A percentile compares a stretch with the other conserved stretches of the same genome.
Evolutionary conservation across 2,329 filamentous ascomycete species (phyloP).

Genomic region (Hortaea sp.): DNA sequence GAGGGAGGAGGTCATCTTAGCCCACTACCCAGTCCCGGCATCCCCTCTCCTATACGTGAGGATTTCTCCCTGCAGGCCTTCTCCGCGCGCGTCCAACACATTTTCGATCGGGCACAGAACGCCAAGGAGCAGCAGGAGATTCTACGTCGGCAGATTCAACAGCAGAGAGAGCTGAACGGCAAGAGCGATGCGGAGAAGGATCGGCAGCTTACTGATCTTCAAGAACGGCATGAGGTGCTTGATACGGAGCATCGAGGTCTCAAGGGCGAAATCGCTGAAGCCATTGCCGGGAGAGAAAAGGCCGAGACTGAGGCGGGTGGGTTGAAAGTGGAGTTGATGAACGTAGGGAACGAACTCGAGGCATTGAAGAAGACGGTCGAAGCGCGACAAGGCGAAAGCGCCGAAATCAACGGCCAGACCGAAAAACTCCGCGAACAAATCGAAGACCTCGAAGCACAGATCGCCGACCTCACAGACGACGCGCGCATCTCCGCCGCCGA

Average conservation of each 20-base stretch:
- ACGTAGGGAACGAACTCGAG: conserved; percentile 30
- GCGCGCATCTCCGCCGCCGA: conserved; percentile 25
- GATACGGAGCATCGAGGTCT: conserved; percentile 8
- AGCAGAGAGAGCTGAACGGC: conserved; percentile 85
- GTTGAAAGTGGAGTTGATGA: conserved; percentile 29
- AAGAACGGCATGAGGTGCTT: conserved; percentile 19
- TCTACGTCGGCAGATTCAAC: conserved; percentile 83
- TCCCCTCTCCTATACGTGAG: conserved; percentile 23
- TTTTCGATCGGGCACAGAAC: conserved; percentile 66
- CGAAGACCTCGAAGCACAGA: conserved; percentile 23
- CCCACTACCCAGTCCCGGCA: conserved; percentile 12
- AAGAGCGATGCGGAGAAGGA: conserved; percentile 59
- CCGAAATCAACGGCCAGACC: conserved; percentile 13
- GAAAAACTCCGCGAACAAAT: conserved; percentile 20
- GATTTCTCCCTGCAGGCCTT: conserved; percentile 67
- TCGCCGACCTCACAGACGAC: conserved; percentile 21
- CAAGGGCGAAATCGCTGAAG: conserved; percentile 21
- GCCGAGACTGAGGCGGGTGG: conserved; percentile 21
- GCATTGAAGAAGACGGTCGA: conserved; percentile 20
- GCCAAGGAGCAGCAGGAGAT: conserved; percentile 83
- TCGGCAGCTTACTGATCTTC: conserved; percentile 20
- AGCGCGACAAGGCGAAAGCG: conserved; percentile 19
- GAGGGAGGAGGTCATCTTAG: conserved; percentile 7
- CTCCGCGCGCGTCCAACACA: conserved; percentile 64
- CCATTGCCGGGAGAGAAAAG: conserved; percentile 17